Evolutionary conservation across 257 asterid species (phyloP).

Genomic region (Przewalskia tangutica): DNA sequence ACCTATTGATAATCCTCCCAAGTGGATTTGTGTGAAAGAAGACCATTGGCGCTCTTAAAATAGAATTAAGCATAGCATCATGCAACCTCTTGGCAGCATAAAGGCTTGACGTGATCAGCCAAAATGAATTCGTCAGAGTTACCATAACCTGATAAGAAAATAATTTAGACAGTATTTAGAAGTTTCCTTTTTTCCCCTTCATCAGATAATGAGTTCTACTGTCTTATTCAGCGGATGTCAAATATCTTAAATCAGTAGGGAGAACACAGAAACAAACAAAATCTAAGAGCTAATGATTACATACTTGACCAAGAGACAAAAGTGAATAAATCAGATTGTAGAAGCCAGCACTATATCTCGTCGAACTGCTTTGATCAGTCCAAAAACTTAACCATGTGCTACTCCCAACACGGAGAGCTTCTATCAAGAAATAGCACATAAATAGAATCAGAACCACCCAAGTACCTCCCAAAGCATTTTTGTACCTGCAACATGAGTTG

Average conservation of each 20-base stretch:
- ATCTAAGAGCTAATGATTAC: conserved; percentile 10
- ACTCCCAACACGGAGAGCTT: conserved; percentile 66
- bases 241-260: not conserved
- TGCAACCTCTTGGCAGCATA: conserved; percentile 79
- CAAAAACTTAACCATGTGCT: conserved; percentile 93
- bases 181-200: not conserved
- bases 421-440: conserved; percentile 53
- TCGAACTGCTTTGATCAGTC: conserved; percentile 45
- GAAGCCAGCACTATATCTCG: conserved; percentile 39
- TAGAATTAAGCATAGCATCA: conserved; percentile 62
- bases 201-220: not conserved
- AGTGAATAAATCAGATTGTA: conserved; percentile 58
- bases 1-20: conserved; percentile 89
- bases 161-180: not conserved
- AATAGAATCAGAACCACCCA: conserved; percentile 76
- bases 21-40: conserved; percentile 95
- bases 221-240: not conserved
- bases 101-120: conserved; percentile 90
- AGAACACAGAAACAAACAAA: not conserved
- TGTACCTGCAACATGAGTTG: conserved; percentile 46
- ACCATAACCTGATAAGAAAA: conserved; percentile 56
- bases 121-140: conserved; percentile 67
- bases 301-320: conserved; percentile 74
- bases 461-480: conserved; percentile 79
- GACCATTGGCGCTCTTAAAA: conserved; percentile 95